Conservation (phyloP, 139 green algal species). For the Raphidocelis subcapitata region DNA sequence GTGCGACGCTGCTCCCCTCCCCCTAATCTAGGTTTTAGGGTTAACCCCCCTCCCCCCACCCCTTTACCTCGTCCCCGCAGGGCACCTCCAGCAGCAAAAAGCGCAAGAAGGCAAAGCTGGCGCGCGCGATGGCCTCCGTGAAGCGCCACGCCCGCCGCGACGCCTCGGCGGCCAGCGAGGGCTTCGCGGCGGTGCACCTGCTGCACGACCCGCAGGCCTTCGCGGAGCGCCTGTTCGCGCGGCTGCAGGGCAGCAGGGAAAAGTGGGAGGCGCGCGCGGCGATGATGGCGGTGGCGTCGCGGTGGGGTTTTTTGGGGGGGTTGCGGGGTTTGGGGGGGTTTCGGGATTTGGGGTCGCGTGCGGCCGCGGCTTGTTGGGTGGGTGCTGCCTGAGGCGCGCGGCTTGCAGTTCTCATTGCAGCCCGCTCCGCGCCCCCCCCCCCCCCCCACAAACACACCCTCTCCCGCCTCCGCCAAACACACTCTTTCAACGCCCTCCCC, state of each 20-base stretch:
- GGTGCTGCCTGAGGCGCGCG: background rate
- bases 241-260: constrained; percentile 68
- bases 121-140: constrained; percentile 79
- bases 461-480: too few relatives aligned
- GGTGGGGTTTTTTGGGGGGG: constrained; percentile 21
- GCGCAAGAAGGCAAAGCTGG: constrained; percentile 94
- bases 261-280: constrained; percentile 80
- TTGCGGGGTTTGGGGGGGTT: background rate
- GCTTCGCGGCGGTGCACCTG: constrained; percentile 94
- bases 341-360: background rate
- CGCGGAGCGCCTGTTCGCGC: constrained; percentile 87
- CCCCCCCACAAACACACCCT: too few relatives aligned
- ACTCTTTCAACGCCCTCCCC: too few relatives aligned
- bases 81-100: constrained; percentile 85
- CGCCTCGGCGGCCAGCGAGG: constrained; percentile 37
- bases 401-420: too few relatives aligned
- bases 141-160: constrained; percentile 65
- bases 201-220: constrained; percentile 96
- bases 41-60: too few relatives aligned
- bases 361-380: background rate
- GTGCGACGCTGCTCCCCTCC: too few relatives aligned
- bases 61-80: constrained; percentile 27
- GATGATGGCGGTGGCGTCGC: constrained; percentile 70
- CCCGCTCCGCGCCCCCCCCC: too few relatives aligned
- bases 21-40: too few relatives aligned